Evolutionary conservation across 2,329 filamentous ascomycete genomes (phyloP), one percentile per base, ranked within the genome.

Genomic region (Pyricularia grisea): DNA sequence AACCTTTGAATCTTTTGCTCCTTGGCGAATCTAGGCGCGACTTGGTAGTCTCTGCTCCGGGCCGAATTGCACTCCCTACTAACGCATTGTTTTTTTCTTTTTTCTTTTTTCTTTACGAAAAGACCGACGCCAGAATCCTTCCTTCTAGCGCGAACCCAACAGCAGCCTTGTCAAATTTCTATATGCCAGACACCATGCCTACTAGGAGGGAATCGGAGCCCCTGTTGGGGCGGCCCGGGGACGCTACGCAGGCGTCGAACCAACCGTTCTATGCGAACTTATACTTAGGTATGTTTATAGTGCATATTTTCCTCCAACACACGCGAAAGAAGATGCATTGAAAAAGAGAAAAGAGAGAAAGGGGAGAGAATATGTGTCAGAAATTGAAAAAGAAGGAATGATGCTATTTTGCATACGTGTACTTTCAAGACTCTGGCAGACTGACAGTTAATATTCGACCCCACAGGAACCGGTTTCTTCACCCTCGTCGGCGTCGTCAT

Each of bases 191-290:
- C 75, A 63, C 82, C 72, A 77, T 67, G 65, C 50, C 65, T 28
- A 50, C 65, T 36, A n/a, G 33, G 17, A 23, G 70, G 61, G 90
- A 92, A 75, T 84, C 89, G 67, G 88, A 92, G 74, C 92, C 91
- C 72, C 81, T 94, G 68, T 82, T 94, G 36, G 91, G 90, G 68
- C 82, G 84, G 67, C 84, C 88, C 63, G 92, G 92, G 65, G 92
- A 94, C 80, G 92, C 87, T 11, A 86, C 87, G 66, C 92, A 96
- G 81, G 81, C 81, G 70, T 85, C 90, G 55, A 84, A 85, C 20
- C 84, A 87, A 70, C 82, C 87, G 28, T 83, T 96, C 68, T 81
- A 87, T 71, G 83, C 84, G 73, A 97, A 97, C 75, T 83, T 97
- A 60, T 81, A 90, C 71, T 85, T 91, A 55, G 93, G 93, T 94